Conservation (phyloP, 495 filamentous ascomycete genomes). For the Xanthoparmelia taractica region DNA sequence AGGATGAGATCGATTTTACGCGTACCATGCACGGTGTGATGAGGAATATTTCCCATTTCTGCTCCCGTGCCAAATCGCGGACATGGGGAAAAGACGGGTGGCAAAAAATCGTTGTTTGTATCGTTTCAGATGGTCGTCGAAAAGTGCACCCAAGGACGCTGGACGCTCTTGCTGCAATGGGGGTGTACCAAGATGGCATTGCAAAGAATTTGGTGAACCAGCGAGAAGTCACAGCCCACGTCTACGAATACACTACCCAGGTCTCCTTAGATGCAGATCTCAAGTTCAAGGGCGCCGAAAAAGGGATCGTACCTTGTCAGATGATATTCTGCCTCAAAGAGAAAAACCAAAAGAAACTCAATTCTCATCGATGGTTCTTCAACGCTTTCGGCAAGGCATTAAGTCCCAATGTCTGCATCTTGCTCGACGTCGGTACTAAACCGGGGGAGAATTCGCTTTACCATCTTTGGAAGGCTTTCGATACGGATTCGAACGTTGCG, state of each 20-base stretch:
- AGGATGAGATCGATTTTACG: constrained; percentile 92
- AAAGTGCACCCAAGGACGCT: constrained; percentile 92
- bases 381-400: constrained; percentile 93
- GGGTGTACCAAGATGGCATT: constrained; percentile 98
- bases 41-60: constrained; percentile 96
- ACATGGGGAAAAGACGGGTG: constrained; percentile 97
- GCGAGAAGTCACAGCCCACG: constrained; percentile 75
- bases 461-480: constrained; percentile 98
- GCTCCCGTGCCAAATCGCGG: constrained; percentile 79
- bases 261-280: constrained; percentile 90
- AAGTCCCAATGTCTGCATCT: constrained; percentile 91
- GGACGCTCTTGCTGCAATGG: constrained; percentile 93
- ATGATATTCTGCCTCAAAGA: constrained; percentile 99
- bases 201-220: constrained; percentile 97
- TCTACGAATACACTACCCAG: constrained; percentile 98
- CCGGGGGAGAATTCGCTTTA: constrained; percentile 84
- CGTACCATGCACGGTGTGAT: constrained; percentile 98
- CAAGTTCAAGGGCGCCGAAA: constrained; percentile 98
- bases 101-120: constrained; percentile 98
- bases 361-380: constrained; percentile 99
- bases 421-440: constrained; percentile 92
- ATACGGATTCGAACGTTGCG: constrained; percentile 91
- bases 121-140: constrained; percentile 86
- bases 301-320: constrained; percentile 97
- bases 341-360: constrained; percentile 95